Conservation (phyloP, 2,329 filamentous ascomycete genomes). For the Penicillium sp. region DNA sequence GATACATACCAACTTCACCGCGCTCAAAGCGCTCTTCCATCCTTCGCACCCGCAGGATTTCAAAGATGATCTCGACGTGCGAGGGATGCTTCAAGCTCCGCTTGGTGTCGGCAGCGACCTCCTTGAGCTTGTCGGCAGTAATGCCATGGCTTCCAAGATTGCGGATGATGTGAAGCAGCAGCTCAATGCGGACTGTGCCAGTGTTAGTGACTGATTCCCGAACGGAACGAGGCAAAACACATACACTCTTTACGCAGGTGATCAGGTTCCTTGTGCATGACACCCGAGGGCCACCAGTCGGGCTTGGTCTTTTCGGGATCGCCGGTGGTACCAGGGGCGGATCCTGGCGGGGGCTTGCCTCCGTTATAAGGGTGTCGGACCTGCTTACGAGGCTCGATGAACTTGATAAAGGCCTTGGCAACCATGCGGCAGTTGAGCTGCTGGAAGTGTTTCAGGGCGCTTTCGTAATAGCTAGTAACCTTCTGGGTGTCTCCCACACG, state of each 20-base stretch:
- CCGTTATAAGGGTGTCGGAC: slow-evolving; percentile 49
- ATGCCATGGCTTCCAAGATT: slow-evolving; percentile 35
- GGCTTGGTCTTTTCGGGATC: slow-evolving; percentile 46
- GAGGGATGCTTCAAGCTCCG: slow-evolving; percentile 36
- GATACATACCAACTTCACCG: slow-evolving; percentile 39
- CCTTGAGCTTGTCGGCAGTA: slow-evolving; percentile 38
- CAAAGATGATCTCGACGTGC: slow-evolving; percentile 37
- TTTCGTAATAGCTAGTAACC: slow-evolving; percentile 39
- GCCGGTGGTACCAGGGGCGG: slow-evolving; percentile 35
- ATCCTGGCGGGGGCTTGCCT: slow-evolving; percentile 33
- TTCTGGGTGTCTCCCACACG: slow-evolving; percentile 39
- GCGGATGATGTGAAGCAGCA: slow-evolving; percentile 41
- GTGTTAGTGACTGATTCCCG: slow-evolving; percentile 3
- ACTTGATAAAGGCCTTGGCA: slow-evolving; percentile 46
- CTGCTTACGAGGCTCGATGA: slow-evolving; percentile 48
- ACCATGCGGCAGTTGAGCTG: slow-evolving; percentile 46
- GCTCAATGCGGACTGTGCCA: slow-evolving; percentile 32
- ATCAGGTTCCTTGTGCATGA: slow-evolving; percentile 48
- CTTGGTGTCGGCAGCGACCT: slow-evolving; percentile 39
- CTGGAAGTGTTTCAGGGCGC: slow-evolving; percentile 42
- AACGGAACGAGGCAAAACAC: slow-evolving; percentile 10
- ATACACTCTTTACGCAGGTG: slow-evolving; percentile 46
- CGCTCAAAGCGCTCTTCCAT: slow-evolving; percentile 41
- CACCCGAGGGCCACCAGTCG: slow-evolving; percentile 43
- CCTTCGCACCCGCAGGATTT: slow-evolving; percentile 40